Evolutionary conservation across 225 moss, liverwort and hornwort genomes (phyloP), one percentile per base, ranked within the genome.

Genomic region (Climacium dendroides): DNA sequence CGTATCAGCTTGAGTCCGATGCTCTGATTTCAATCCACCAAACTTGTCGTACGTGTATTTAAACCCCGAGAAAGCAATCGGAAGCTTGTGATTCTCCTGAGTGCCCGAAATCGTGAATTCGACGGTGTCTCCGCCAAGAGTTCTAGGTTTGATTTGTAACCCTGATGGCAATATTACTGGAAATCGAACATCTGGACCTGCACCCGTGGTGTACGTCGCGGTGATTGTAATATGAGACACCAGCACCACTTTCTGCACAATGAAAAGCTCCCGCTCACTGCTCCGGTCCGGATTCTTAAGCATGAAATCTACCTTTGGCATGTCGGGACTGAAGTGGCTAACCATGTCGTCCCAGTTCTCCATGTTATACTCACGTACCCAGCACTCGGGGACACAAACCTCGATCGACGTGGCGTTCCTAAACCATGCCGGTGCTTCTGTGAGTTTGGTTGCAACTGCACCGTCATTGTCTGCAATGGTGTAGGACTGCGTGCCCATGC

Each of bases 181-280:
- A 73, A 16, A 52, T 6, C 1, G 61, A 35, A 77, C 19, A 11
- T 71, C 70, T 77, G 53, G 69, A 54, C 17, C 35, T 69, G 43
- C 70, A 53, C n/a, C 19, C n/a, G 20, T 5, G 18, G 15, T 4
- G 14, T 82, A 89, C 23, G 17, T 69, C 41, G 77, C 89, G 45
- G 37, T 71, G 77, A 90, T 85, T 39, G 60, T 81, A 47, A 90
- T 81, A 26, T 88, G 70, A 11, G 85, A 14, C 62, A 88, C 90
- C 15, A 85, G 70, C 87, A 90, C 69, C 61, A 88, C 90, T 77
- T 90, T 90, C 90, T 85, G 88, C 82, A 90, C 81, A n/a, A 90
- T 55, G 69, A 90, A 90, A 34, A 90, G 80, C 20, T 87, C 67
- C 53, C 23, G 55, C 39, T 73, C 62, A 34, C 41, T 80, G 50